Conservation (phyloP, 352 stramenopile genomes). For the Globisporangium radiosum region DNA sequence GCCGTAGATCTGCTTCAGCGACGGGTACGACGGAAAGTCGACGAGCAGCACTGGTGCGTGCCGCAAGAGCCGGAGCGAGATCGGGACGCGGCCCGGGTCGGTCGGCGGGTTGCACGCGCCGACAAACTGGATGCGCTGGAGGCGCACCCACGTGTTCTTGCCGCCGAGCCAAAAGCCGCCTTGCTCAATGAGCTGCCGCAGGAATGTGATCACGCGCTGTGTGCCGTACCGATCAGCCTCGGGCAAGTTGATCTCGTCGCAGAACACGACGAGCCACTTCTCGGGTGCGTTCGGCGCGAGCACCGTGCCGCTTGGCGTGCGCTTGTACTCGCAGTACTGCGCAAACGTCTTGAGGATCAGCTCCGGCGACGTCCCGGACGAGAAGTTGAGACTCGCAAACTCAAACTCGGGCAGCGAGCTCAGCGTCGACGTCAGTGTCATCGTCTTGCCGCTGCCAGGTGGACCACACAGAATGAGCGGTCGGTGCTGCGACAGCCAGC, state of each 20-base stretch:
- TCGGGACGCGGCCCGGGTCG: slow-evolving; percentile 95
- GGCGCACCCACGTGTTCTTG: slow-evolving; percentile 88
- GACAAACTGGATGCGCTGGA: slow-evolving; percentile 95
- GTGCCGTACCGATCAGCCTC: slow-evolving; percentile 98
- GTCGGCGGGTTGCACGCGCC: slow-evolving; percentile 99
- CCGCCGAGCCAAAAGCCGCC: slow-evolving; percentile 86
- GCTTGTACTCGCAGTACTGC: slow-evolving; percentile 99
- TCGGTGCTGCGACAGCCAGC: slow-evolving; percentile 95
- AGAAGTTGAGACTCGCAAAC: slow-evolving; percentile 99
- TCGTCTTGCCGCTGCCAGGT: slow-evolving; percentile 99
- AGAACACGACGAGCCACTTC: slow-evolving; percentile 99
- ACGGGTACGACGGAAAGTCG: slow-evolving; percentile 96
- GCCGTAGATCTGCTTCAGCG: slow-evolving; percentile 98
- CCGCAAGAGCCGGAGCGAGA: slow-evolving; percentile 96
- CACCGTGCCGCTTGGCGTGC: slow-evolving; percentile 94
- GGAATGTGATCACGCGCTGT: slow-evolving; percentile 98
- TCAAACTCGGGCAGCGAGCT: slow-evolving; percentile 97
- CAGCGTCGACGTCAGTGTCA: slow-evolving; percentile 98
- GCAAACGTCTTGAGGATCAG: slow-evolving; percentile 98
- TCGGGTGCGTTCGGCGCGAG: slow-evolving; percentile 91
- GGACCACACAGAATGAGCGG: slow-evolving; percentile 98
- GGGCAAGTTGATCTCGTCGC: slow-evolving; percentile 99
- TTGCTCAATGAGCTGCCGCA: slow-evolving; percentile 98
- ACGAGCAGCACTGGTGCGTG: slow-evolving; percentile 99
- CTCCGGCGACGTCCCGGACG: slow-evolving; percentile 96